Evolutionary conservation across 192 early-diverging fungal species (phyloP).

Genomic region (Podila horticola): DNA sequence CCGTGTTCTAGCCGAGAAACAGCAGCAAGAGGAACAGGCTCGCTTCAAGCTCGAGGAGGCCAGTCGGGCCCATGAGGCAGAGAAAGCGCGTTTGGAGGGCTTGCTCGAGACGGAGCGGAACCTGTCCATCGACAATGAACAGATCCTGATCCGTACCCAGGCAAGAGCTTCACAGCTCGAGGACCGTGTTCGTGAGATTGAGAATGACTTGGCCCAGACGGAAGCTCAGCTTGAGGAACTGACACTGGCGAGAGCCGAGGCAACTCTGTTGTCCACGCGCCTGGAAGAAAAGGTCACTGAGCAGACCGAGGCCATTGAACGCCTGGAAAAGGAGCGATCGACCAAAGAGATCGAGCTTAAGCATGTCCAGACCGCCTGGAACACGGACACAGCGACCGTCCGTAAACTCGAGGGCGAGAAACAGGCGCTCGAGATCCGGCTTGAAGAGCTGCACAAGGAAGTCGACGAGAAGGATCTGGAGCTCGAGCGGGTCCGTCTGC

Average conservation of each 20-base stretch:
- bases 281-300: conserved; percentile 38
- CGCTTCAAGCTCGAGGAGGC: conserved; percentile 65
- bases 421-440: conserved; percentile 65
- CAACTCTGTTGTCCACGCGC: conserved; percentile 7
- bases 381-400: conserved; percentile 19
- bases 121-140: conserved; percentile 83
- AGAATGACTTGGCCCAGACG: conserved; percentile 68
- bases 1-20: conserved; percentile 76
- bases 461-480: conserved; percentile 80
- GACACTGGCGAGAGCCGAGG: conserved; percentile 51
- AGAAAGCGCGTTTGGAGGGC: conserved; percentile 76
- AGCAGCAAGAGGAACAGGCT: conserved; percentile 68
- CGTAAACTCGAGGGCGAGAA: conserved; percentile 43
- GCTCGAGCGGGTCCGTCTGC: conserved; percentile 41
- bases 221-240: conserved; percentile 74
- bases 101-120: conserved; percentile 78
- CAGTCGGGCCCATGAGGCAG: conserved; percentile 69
- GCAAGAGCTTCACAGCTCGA: conserved; percentile 76
- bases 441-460: conserved; percentile 70
- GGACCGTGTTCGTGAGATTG: conserved; percentile 68
- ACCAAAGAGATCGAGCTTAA: conserved; percentile 40
- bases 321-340: conserved; percentile 37
- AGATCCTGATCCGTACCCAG: conserved; percentile 85
- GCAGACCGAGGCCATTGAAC: conserved; percentile 18
- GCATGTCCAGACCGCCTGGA: conserved; percentile 25